A percentile compares a stretch with the other conserved stretches of the same genome.
Conservation (phyloP, 176 grass and related monocot genomes). For the Bonia amplexicaulis region DNA sequence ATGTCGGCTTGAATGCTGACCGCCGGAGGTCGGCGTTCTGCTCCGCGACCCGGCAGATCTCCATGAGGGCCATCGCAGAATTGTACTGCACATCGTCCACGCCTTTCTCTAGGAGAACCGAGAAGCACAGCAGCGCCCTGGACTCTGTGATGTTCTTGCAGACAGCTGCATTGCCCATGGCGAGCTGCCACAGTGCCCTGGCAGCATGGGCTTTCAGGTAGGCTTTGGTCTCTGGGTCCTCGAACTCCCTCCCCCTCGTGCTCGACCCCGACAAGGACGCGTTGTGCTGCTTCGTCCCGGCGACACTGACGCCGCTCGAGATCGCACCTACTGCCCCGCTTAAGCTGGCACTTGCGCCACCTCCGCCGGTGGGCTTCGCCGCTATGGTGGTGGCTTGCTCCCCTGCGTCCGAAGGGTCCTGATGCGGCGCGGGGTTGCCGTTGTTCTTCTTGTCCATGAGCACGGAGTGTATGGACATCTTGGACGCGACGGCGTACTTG, state of each 20-base stretch:
- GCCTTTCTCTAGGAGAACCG: constrained; percentile 67
- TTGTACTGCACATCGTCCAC: constrained; percentile 63
- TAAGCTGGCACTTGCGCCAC: neutral
- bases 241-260: constrained; percentile 57
- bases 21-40: constrained; percentile 60
- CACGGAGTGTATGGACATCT: constrained; percentile 66
- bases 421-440: neutral
- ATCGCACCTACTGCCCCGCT: neutral
- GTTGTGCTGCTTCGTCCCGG: constrained; percentile 32
- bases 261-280: constrained; percentile 43
- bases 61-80: constrained; percentile 73
- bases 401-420: constrained; percentile 10
- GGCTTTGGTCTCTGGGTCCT: constrained; percentile 65
- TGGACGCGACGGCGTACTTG: constrained; percentile 62
- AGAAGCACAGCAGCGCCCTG: constrained; percentile 73
- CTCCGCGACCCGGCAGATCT: constrained; percentile 80
- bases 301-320: neutral
- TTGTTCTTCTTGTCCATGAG: constrained; percentile 74
- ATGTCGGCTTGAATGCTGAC: constrained; percentile 83
- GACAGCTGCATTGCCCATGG: constrained; percentile 60
- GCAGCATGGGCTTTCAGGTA: constrained; percentile 77
- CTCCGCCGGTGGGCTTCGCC: constrained; percentile 33
- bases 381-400: constrained; percentile 38
- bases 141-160: constrained; percentile 98
- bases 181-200: constrained; percentile 65